Percentiles rank a stretch among this genome's conserved stretches.
phyloP scores from a whole-genome alignment of 768 basidiomycete genomes.

The Rossbeevera mucosa region DNA sequence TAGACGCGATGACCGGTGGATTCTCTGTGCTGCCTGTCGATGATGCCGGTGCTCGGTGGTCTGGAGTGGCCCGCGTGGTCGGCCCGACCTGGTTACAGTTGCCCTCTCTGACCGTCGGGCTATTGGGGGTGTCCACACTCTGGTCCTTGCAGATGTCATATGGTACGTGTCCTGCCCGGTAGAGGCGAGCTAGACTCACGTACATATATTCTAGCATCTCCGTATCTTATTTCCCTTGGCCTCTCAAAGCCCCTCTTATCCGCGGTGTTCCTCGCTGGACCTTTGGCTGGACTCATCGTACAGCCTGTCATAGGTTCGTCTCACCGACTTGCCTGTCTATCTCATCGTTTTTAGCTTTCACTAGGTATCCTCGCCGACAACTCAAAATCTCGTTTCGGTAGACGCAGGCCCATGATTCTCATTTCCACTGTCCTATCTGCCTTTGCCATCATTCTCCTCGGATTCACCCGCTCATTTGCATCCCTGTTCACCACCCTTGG shows the following conservation, averaged over 20 bases:
- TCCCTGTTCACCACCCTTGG: constrained; percentile 35
- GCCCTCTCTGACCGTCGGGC: constrained; percentile 68
- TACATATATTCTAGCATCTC: constrained; percentile 48
- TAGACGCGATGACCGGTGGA: constrained; percentile 35
- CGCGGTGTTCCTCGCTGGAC: constrained; percentile 89
- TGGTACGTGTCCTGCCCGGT: constrained; percentile 33
- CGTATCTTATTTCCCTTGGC: constrained; percentile 86
- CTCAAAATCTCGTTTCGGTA: constrained; percentile 76
- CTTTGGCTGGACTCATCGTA: constrained; percentile 82
- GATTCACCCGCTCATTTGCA: constrained; percentile 73
- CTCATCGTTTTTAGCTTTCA: background rate
- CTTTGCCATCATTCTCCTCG: constrained; percentile 73
- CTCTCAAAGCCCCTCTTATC: constrained; percentile 84
- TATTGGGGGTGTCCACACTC: constrained; percentile 82
- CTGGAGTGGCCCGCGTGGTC: constrained; percentile 39
- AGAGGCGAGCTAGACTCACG: background rate
- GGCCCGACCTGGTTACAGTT: constrained; percentile 67
- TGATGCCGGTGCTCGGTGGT: constrained; percentile 36
- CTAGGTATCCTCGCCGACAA: constrained; percentile 72
- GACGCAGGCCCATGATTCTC: constrained; percentile 84
- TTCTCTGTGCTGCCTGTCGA: constrained; percentile 43
- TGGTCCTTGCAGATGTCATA: constrained; percentile 97
- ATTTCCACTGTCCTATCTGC: constrained; percentile 62
- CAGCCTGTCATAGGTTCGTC: constrained; percentile 79
- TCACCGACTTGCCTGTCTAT: background rate